These are phyloP conservation scores for Fusarium virguliforme DNA, from an alignment of 2,329 filamentous ascomycete genomes.

Conservation along the genomic window DNA sequence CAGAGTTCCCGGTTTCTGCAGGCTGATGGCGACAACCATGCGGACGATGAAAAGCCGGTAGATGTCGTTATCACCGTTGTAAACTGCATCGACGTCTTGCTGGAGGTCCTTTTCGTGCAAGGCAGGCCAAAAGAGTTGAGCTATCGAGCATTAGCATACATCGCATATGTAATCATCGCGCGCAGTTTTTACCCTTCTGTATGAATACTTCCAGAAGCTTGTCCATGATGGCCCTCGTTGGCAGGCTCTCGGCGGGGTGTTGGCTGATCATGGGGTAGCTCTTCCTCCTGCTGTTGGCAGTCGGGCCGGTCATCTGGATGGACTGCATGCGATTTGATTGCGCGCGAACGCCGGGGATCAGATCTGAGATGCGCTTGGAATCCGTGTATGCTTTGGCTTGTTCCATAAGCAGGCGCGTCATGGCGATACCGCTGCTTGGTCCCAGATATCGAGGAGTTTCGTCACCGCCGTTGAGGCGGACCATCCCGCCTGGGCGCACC, in stretches of 20 bases:
- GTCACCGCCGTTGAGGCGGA: conserved; percentile 87
- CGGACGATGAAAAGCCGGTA: conserved; percentile 91
- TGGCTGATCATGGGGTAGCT: conserved; percentile 93
- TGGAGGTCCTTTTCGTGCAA: conserved; percentile 88
- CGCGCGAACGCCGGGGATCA: conserved; percentile 82
- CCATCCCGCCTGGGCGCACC: conserved; percentile 87
- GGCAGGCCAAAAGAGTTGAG: conserved; percentile 89
- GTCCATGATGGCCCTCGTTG: conserved; percentile 81
- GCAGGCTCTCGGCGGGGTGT: conserved; percentile 82
- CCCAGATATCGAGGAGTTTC: conserved; percentile 91
- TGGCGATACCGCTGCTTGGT: conserved; percentile 94
- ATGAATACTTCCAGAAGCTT: conserved; percentile 88
- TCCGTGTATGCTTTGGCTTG: conserved; percentile 95
- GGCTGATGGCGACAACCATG: conserved; percentile 94
- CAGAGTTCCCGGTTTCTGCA: conserved; percentile 90
- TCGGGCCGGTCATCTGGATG: conserved; percentile 65
- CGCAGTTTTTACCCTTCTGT: conserved; percentile 76
- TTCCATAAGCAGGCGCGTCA: conserved; percentile 95
- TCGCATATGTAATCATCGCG: background rate
- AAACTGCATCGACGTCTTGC: conserved; percentile 85
- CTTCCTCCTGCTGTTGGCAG: conserved; percentile 79
- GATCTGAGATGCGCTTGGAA: conserved; percentile 90
- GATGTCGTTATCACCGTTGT: conserved; percentile 80
- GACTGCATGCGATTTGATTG: conserved; percentile 72
- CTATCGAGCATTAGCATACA: conserved; percentile 62